A percentile compares a stretch with the other conserved stretches of the same genome.
These are phyloP conservation scores for Pseudoturritis turrita DNA, from an alignment of 345 rosid species.

Conservation along the genomic window DNA sequence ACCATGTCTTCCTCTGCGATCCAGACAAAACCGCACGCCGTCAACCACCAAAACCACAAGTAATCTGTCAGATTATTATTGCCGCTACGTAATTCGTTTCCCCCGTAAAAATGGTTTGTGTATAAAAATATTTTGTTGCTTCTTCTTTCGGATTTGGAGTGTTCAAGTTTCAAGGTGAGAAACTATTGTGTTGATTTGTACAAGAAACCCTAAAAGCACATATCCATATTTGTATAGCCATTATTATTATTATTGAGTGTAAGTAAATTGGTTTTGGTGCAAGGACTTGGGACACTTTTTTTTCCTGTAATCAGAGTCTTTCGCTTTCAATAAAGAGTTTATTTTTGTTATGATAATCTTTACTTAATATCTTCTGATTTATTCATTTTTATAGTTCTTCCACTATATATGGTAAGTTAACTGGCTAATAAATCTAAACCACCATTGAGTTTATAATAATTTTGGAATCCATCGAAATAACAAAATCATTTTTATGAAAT, in stretches of 20 bases:
- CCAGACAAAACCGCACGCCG: conserved; percentile 44
- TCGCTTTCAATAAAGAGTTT: neutral
- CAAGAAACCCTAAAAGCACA: conserved; percentile 20
- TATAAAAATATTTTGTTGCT: conserved; percentile 12
- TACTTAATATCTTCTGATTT: neutral
- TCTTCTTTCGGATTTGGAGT: conserved; percentile 16
- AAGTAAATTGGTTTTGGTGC: conserved; percentile 30
- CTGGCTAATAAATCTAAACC: too few relatives aligned
- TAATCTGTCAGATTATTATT: neutral
- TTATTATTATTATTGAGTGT: conserved; percentile 23
- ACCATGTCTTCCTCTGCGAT: conserved; percentile 51
- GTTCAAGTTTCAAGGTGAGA: conserved; percentile 20
- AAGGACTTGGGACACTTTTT: neutral
- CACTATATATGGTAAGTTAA: too few relatives aligned
- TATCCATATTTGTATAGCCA: conserved; percentile 30
- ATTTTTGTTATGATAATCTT: too few relatives aligned
- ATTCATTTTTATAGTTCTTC: too few relatives aligned
- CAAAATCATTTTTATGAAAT: too few relatives aligned
- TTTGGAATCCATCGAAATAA: too few relatives aligned
- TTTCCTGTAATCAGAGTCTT: neutral
- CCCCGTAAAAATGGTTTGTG: conserved; percentile 1
- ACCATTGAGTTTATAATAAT: too few relatives aligned
- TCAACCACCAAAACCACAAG: conserved; percentile 29
- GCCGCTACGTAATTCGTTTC: neutral
- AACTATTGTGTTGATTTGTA: conserved; percentile 24